A percentile compares a stretch with the other conserved stretches of the same genome.
Conservation (phyloP, 2,329 filamentous ascomycete species). For the Hymenoscyphus salicellus region DNA sequence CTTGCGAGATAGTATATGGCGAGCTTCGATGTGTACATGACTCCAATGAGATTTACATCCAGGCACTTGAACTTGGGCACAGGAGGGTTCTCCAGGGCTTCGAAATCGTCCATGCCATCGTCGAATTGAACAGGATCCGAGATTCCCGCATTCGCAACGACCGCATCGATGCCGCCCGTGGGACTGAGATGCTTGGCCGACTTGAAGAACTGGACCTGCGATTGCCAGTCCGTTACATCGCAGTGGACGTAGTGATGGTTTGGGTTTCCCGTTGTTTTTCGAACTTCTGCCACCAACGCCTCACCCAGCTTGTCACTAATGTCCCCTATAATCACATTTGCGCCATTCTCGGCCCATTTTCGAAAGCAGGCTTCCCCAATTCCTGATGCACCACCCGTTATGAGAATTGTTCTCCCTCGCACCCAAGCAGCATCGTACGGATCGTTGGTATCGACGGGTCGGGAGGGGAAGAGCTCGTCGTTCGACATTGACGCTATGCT, state of each 20-base stretch:
- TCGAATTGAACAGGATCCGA: slow-evolving; percentile 45
- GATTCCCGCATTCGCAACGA: slow-evolving; percentile 67
- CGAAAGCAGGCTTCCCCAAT: slow-evolving; percentile 55
- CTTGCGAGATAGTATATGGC: slow-evolving; percentile 57
- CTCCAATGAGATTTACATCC: slow-evolving; percentile 62
- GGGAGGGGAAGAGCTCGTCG: not conserved
- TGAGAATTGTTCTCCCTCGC: slow-evolving; percentile 55
- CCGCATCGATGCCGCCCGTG: slow-evolving; percentile 56
- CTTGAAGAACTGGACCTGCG: slow-evolving; percentile 62
- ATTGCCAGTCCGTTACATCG: slow-evolving; percentile 64
- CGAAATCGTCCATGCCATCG: slow-evolving; percentile 37
- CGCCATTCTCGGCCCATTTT: slow-evolving; percentile 53
- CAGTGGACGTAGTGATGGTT: slow-evolving; percentile 57
- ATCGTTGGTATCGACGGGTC: slow-evolving; percentile 39
- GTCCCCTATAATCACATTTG: slow-evolving; percentile 62
- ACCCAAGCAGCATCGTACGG: slow-evolving; percentile 47
- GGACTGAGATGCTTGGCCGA: slow-evolving; percentile 52
- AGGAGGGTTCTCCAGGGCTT: slow-evolving; percentile 43
- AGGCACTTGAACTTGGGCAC: slow-evolving; percentile 52
- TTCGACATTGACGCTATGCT: not conserved
- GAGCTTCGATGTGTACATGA: slow-evolving; percentile 63
- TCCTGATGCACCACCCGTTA: slow-evolving; percentile 63
- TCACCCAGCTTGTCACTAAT: slow-evolving; percentile 54
- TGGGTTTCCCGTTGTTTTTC: slow-evolving; percentile 40
- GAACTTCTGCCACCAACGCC: slow-evolving; percentile 52